A percentile compares a stretch with the other conserved stretches of the same genome.
phyloP scores from a whole-genome alignment of 768 basidiomycete genomes.

The Tulasnella sp. region DNA sequence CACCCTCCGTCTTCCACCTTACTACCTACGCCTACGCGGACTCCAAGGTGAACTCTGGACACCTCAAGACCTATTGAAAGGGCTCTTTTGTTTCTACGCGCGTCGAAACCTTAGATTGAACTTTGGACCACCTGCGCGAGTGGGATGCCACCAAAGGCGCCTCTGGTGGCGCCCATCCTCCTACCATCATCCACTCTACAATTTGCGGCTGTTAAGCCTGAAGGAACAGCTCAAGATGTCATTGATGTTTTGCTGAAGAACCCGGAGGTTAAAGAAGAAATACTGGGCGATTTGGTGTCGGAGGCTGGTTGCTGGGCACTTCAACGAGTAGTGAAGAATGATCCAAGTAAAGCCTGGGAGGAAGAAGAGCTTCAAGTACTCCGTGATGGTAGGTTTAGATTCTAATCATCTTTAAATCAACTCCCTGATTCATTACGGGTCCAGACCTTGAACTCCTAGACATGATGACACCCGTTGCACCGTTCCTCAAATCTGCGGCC shows the following conservation, averaged over 20 bases:
- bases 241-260: slow-evolving; percentile 38
- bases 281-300: slow-evolving; percentile 32
- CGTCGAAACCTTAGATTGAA: too few relatives aligned
- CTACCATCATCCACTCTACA: slow-evolving; percentile 48
- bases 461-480: background rate
- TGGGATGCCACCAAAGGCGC: slow-evolving; percentile 14
- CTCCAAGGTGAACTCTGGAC: too few relatives aligned
- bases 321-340: slow-evolving; percentile 50
- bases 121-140: background rate
- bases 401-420: background rate
- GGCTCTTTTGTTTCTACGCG: too few relatives aligned
- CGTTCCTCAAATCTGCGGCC: background rate
- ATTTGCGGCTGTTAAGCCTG: slow-evolving; percentile 45
- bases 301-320: slow-evolving; percentile 55
- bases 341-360: slow-evolving; percentile 53
- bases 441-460: background rate
- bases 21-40: too few relatives aligned
- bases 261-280: slow-evolving; percentile 41
- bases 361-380: slow-evolving; percentile 56
- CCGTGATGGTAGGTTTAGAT: slow-evolving; percentile 42
- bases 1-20: background rate
- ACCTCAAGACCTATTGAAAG: too few relatives aligned
- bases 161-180: slow-evolving; percentile 47
- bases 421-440: background rate
- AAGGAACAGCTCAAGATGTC: slow-evolving; percentile 50